Percentiles rank a stretch among this genome's conserved stretches.
Conservation (phyloP, 202 grass and related monocot genomes). For the Elaeis oleifera region DNA sequence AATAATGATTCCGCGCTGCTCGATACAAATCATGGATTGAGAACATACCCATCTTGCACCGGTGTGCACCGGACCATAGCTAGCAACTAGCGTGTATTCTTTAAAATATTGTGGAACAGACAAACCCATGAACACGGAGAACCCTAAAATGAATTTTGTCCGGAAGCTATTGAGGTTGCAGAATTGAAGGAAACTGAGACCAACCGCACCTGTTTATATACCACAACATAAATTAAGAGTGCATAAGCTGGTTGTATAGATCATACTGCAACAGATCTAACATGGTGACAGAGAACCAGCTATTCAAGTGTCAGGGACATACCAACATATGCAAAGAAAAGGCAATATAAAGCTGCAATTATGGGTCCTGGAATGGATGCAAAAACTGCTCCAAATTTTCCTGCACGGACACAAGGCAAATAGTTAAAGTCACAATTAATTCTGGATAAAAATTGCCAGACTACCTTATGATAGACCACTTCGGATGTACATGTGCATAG, state of each 20-base stretch:
- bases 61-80: slow-evolving; percentile 8
- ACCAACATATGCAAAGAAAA: slow-evolving; percentile 19
- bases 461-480: too few species aligned
- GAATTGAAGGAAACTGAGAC: slow-evolving; percentile 20
- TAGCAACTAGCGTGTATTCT: slow-evolving; percentile 2
- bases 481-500: too few species aligned
- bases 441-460: too few species aligned
- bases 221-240: too few species aligned
- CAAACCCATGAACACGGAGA: slow-evolving; percentile 14
- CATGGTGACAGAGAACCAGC: background rate
- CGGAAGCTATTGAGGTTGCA: slow-evolving; percentile 23
- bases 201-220: slow-evolving; percentile 3
- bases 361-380: slow-evolving; percentile 15
- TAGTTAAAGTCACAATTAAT: too few species aligned
- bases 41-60: slow-evolving; percentile 1
- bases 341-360: slow-evolving; percentile 4
- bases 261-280: background rate
- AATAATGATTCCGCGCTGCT: background rate
- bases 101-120: slow-evolving; percentile 19
- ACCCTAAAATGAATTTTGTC: slow-evolving; percentile 18
- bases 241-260: too few species aligned
- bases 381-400: slow-evolving; percentile 19
- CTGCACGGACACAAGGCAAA: background rate
- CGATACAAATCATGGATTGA: background rate
- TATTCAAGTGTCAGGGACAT: background rate